These are phyloP conservation scores for Yamadazyma triangularis DNA, from an alignment of 1,139 yeast genomes.

Conservation along the genomic window DNA sequence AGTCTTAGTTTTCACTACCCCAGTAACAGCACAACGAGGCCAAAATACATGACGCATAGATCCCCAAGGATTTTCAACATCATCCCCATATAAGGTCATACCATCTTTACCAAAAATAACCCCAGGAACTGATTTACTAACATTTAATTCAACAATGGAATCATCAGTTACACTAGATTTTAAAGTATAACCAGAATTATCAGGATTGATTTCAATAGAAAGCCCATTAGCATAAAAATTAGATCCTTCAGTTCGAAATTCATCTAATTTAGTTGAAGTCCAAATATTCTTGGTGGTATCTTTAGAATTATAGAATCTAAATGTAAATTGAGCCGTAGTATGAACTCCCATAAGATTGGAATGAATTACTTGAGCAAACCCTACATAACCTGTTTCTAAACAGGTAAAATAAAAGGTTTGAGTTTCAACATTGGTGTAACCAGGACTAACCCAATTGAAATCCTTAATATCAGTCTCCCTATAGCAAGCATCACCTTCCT, in stretches of 20 bases:
- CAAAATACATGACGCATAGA: constrained; percentile 93
- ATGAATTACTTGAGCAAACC: constrained; percentile 92
- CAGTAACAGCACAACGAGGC: constrained; percentile 79
- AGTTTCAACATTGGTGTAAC: constrained; percentile 89
- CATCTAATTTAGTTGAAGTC: constrained; percentile 88
- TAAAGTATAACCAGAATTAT: constrained; percentile 51
- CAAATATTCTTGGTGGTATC: constrained; percentile 51
- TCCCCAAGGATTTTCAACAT: constrained; percentile 87
- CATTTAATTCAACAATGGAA: constrained; percentile 65
- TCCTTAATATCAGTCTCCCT: constrained; percentile 58
- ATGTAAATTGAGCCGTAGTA: constrained; percentile 93
- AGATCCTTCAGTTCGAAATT: constrained; percentile 71
- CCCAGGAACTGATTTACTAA: constrained; percentile 68
- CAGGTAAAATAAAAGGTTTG: constrained; percentile 84
- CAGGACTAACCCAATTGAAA: constrained; percentile 70
- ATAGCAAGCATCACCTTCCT: constrained; percentile 29
- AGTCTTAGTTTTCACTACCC: constrained; percentile 46
- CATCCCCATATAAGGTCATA: constrained; percentile 77
- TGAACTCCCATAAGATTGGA: constrained; percentile 86
- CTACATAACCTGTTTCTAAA: constrained; percentile 58
- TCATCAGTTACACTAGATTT: constrained; percentile 64
- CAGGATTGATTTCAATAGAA: constrained; percentile 58
- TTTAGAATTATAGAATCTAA: constrained; percentile 61
- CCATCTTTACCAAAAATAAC: constrained; percentile 91
- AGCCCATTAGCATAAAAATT: constrained; percentile 75